Base-by-base conservation (phyloP, 73 alveolate genomes). In the Tetrahymena thermophila region DNA sequence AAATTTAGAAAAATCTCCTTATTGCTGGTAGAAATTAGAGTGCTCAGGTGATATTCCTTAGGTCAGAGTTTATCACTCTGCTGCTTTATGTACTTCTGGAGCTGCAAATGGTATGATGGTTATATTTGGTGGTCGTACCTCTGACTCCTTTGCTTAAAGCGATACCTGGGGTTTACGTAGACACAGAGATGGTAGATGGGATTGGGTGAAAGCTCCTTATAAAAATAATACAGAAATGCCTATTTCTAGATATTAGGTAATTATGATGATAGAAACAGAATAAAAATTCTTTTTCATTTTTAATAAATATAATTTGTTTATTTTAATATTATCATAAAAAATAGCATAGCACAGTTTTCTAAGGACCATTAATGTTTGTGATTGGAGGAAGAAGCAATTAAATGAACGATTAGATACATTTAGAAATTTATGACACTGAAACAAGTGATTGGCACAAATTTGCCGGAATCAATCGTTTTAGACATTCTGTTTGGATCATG, bases 101-200 rank as follows among this genome's bases (percentile, higher is more conserved):
- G 98, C 99, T 25, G 99, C 99, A 5, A 97, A 98, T 93, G 99
- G 99, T 43, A 99, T 99, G 99, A 99, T 99, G 99, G 99, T 99
- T 4, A 97, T 97, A 50, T 98, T 98, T 95, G 99, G 99, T 50
- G 99, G 99, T 11, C 96, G 99, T 85, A 97, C 98, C 34, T 95
- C 96, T 93, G 99, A 98, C 97, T 98, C 98, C 43, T 97, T 96
- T 96, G 98, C 98, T 43, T 96, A 96, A 56, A 98, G 98, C 96
- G 99, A 99, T 96, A 97, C 99, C 83, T 99, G 99, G 99, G 99
- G 99, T 19, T 96, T 99, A 71, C 97, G 99, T 93, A 98, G 98
- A 94, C 99, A 99, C 94, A 97, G 99, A 85, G 99, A 98, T 96
- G 99, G 99, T 23, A 98, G 99, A 93, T 99, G 99, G 99, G 99